Percentiles rank a stretch among this genome's conserved stretches.
These are phyloP conservation scores for Coemansia sp. DNA, from an alignment of 192 early-diverging fungal species.

Conservation along the genomic window DNA sequence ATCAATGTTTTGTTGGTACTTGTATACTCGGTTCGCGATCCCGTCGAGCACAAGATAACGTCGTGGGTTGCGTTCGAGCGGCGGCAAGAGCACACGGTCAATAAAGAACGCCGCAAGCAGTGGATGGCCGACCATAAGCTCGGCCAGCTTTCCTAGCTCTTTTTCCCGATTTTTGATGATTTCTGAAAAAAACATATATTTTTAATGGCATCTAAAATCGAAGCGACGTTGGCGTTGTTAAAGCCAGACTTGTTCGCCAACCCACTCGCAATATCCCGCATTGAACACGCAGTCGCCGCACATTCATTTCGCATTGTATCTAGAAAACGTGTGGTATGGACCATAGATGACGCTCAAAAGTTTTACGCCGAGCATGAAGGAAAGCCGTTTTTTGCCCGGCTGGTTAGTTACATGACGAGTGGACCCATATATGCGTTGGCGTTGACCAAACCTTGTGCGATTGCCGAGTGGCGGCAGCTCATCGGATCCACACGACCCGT, in stretches of 20 bases:
- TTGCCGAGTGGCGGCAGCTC: conserved; percentile 59
- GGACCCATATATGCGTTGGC: conserved; percentile 63
- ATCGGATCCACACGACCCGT: conserved; percentile 69
- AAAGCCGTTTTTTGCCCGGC: conserved; percentile 65
- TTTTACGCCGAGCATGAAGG: conserved; percentile 70
- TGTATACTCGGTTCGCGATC: conserved; percentile 27
- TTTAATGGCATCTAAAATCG: not conserved
- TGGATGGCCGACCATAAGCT: conserved; percentile 10
- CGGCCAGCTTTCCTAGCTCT: not conserved
- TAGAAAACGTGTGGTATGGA: conserved; percentile 55
- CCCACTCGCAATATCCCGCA: conserved; percentile 29
- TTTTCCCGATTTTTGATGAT: not conserved
- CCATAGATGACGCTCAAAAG: conserved; percentile 52
- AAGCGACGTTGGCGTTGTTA: conserved; percentile 61
- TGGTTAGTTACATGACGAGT: conserved; percentile 72
- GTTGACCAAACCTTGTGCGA: conserved; percentile 57
- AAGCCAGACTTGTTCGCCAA: conserved; percentile 73
- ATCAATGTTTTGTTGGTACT: conserved; percentile 51
- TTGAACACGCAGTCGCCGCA: conserved; percentile 51
- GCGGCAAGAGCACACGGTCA: conserved; percentile 11
- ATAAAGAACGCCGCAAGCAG: conserved; percentile 2
- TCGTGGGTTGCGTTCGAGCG: conserved; percentile 39
- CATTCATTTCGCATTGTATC: conserved; percentile 41
- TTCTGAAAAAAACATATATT: not conserved
- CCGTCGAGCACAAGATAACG: conserved; percentile 33